Percentiles rank a stretch among this genome's conserved stretches.
Conservation (phyloP, 306 rosid species). For the Corylus avellana region DNA sequence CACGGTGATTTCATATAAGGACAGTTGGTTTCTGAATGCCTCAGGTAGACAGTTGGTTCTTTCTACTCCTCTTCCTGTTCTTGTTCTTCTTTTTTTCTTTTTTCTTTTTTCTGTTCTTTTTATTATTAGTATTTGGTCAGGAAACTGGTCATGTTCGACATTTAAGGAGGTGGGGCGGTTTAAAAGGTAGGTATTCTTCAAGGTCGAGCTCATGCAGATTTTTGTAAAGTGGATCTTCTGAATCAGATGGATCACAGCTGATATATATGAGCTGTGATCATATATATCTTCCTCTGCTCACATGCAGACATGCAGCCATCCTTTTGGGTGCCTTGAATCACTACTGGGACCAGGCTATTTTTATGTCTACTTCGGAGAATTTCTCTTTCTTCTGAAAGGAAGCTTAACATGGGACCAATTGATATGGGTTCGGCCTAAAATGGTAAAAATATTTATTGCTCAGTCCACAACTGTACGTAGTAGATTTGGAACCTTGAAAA, state of each 20-base stretch:
- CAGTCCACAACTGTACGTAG: conserved; percentile 16
- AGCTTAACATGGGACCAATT: conserved; percentile 49
- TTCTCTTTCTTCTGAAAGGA: conserved; percentile 43
- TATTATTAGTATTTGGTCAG: not conserved
- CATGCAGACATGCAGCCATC: not conserved
- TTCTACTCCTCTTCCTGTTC: not conserved
- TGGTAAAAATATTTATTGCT: conserved; percentile 41
- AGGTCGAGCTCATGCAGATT: not conserved
- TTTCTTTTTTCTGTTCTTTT: not conserved
- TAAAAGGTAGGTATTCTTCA: not conserved
- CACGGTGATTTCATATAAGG: no score
- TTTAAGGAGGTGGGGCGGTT: not conserved
- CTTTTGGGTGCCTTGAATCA: not conserved
- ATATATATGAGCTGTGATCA: no score
- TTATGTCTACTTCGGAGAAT: conserved; percentile 32
- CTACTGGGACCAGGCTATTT: conserved; percentile 23
- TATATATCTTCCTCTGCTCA: no score
- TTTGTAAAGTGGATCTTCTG: not conserved
- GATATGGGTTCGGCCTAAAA: conserved; percentile 44
- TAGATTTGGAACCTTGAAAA: not conserved
- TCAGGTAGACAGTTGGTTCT: conserved; percentile 32
- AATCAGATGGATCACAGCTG: not conserved
- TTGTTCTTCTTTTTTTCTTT: no score
- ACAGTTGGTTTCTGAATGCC: conserved; percentile 21
- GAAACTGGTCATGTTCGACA: not conserved